A percentile compares a stretch with the other conserved stretches of the same genome.
These are phyloP conservation scores for Hericium rajendrae DNA, from an alignment of 768 basidiomycete species.

Conservation along the genomic window DNA sequence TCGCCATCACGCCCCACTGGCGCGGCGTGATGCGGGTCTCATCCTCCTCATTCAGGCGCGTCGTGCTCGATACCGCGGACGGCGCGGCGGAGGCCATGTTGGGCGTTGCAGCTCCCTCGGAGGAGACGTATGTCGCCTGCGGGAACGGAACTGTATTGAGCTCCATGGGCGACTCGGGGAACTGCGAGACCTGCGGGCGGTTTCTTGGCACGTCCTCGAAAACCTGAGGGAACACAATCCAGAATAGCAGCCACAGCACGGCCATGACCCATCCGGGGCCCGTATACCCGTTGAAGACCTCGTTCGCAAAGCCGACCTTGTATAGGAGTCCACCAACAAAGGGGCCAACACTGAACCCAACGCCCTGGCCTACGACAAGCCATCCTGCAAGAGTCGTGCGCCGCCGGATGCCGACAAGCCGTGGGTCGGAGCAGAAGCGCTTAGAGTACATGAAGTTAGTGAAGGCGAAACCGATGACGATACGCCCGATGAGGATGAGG, in stretches of 20 bases:
- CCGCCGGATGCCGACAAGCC: constrained; percentile 53
- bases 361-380: constrained; percentile 52
- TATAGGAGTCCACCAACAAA: constrained; percentile 55
- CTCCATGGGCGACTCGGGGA: neutral
- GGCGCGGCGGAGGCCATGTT: neutral
- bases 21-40: constrained; percentile 10
- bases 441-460: constrained; percentile 61
- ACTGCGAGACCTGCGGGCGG: neutral
- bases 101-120: neutral
- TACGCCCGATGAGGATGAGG: constrained; percentile 62
- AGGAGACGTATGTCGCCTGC: neutral
- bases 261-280: constrained; percentile 63
- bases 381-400: constrained; percentile 54
- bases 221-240: constrained; percentile 25
- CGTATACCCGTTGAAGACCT: constrained; percentile 58
- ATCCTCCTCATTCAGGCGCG: constrained; percentile 2
- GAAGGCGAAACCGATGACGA: constrained; percentile 51
- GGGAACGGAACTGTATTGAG: neutral
- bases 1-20: constrained; percentile 45
- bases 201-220: constrained; percentile 24
- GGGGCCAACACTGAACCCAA: constrained; percentile 54
- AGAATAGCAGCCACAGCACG: constrained; percentile 41
- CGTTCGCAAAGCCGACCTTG: constrained; percentile 46
- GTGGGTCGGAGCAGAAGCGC: constrained; percentile 60
- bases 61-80: neutral